Percentiles rank a stretch among this genome's conserved stretches.
These are phyloP conservation scores for Pseudogymnoascus sp. DNA, from an alignment of 2,329 filamentous ascomycete species.

Conservation along the genomic window DNA sequence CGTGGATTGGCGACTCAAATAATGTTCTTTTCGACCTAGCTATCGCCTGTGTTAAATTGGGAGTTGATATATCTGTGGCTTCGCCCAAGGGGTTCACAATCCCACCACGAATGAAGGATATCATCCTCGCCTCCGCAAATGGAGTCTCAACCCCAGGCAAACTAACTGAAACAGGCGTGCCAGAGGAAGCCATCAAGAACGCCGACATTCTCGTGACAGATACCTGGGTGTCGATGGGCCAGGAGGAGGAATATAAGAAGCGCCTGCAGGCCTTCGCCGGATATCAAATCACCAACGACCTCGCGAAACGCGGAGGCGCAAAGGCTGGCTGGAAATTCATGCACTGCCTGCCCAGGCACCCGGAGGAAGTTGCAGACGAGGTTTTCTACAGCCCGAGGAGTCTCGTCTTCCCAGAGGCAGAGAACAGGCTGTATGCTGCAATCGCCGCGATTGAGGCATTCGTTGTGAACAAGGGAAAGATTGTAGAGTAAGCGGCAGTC, in stretches of 20 bases:
- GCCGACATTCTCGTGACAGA: slow-evolving; percentile 92
- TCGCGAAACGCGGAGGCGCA: slow-evolving; percentile 77
- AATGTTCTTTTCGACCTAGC: slow-evolving; percentile 94
- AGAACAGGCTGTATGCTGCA: slow-evolving; percentile 90
- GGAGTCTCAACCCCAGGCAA: slow-evolving; percentile 54
- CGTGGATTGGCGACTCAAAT: slow-evolving; percentile 95
- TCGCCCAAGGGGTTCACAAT: slow-evolving; percentile 82
- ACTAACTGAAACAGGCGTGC: slow-evolving; percentile 67
- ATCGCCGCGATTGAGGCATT: slow-evolving; percentile 82
- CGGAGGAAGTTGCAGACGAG: slow-evolving; percentile 87
- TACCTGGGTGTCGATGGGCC: slow-evolving; percentile 98
- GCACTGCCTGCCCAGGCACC: slow-evolving; percentile 91
- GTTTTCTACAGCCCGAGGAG: slow-evolving; percentile 86
- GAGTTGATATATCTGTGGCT: slow-evolving; percentile 78
- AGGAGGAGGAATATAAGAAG: slow-evolving; percentile 76
- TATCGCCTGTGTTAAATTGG: slow-evolving; percentile 79
- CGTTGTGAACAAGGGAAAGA: slow-evolving; percentile 86
- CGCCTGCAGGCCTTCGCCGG: slow-evolving; percentile 75
- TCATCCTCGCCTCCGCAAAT: slow-evolving; percentile 60
- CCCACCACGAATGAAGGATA: slow-evolving; percentile 61
- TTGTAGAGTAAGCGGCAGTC: slow-evolving; percentile 31
- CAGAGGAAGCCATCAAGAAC: slow-evolving; percentile 75
- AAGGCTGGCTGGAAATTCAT: slow-evolving; percentile 94
- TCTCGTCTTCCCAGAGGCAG: slow-evolving; percentile 86
- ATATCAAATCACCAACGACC: slow-evolving; percentile 83